These are phyloP conservation scores for Nitzschia inconspicua DNA, from an alignment of 108 stramenopile genomes.

Conservation along the genomic window DNA sequence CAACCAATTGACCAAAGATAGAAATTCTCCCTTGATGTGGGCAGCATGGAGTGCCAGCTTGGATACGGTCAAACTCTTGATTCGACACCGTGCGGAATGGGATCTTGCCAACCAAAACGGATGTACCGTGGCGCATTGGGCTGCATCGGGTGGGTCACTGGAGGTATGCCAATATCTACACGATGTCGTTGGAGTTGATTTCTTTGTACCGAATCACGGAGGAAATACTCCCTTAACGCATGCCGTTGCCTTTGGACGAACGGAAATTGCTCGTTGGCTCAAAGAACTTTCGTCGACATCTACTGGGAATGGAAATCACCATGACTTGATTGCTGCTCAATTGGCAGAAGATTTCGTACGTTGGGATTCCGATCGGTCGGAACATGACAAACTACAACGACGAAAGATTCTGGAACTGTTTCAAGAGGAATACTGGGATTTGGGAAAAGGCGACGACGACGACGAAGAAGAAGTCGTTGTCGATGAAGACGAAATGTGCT, in stretches of 20 bases:
- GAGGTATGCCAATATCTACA: constrained; percentile 68
- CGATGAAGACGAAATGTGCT: too few species aligned
- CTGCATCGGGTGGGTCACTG: constrained; percentile 46
- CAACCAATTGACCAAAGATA: constrained; percentile 69
- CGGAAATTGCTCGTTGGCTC: constrained; percentile 64
- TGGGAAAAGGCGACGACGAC: background rate
- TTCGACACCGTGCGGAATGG: constrained; percentile 59
- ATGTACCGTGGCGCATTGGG: constrained; percentile 83
- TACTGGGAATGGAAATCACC: constrained; percentile 9
- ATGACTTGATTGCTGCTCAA: constrained; percentile 25
- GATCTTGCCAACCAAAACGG: constrained; percentile 66
- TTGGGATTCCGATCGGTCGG: constrained; percentile 29
- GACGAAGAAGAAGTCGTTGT: constrained; percentile 2
- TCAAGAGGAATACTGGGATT: constrained; percentile 30
- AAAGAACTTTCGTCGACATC: constrained; percentile 26
- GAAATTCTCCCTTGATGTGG: constrained; percentile 85
- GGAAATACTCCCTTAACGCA: constrained; percentile 80
- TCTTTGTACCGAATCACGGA: constrained; percentile 59
- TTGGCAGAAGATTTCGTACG: constrained; percentile 47
- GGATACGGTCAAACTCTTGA: constrained; percentile 68
- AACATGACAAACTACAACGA: constrained; percentile 27
- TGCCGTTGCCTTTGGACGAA: constrained; percentile 74
- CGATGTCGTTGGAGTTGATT: constrained; percentile 58
- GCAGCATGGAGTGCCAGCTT: constrained; percentile 75
- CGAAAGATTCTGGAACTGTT: constrained; percentile 41